These are phyloP conservation scores for Sphaerosporella brunnea DNA, from an alignment of 495 filamentous ascomycete genomes.

Conservation along the genomic window DNA sequence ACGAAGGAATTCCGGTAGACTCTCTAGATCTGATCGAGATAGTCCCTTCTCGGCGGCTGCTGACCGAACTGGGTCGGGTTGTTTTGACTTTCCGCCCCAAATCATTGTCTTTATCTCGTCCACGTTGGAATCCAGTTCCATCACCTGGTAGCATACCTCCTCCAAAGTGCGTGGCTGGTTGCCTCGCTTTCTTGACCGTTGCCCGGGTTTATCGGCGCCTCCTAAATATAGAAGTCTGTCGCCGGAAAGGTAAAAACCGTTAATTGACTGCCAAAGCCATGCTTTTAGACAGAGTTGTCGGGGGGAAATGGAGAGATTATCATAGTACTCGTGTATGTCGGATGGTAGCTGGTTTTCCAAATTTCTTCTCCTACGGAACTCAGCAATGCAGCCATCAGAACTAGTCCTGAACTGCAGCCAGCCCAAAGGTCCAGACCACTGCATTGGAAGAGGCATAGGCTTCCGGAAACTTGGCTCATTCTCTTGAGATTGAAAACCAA, in stretches of 20 bases:
- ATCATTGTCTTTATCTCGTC: constrained; percentile 6
- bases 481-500: constrained; percentile 14
- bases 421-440: constrained; percentile 20
- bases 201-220: constrained; percentile 6
- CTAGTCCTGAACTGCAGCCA: constrained; percentile 20
- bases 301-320: neutral
- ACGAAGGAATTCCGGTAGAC: constrained; percentile 4
- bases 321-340: constrained; percentile 2
- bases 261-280: constrained; percentile 15
- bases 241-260: constrained; percentile 4
- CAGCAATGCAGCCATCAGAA: constrained; percentile 18
- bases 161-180: neutral
- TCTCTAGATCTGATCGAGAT: constrained; percentile 2
- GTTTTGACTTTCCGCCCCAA: constrained; percentile 2
- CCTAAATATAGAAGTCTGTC: constrained; percentile 6
- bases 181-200: too few species aligned
- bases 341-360: constrained; percentile 3
- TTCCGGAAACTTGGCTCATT: constrained; percentile 1
- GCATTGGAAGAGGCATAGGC: constrained; percentile 16
- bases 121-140: neutral
- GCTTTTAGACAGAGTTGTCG: constrained; percentile 1
- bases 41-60: constrained; percentile 1
- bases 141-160: constrained; percentile 1
- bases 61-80: neutral
- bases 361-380: constrained; percentile 10